phyloP scores from a whole-genome alignment of 139 green algal species.

The Chlamydomonas eustigma region DNA sequence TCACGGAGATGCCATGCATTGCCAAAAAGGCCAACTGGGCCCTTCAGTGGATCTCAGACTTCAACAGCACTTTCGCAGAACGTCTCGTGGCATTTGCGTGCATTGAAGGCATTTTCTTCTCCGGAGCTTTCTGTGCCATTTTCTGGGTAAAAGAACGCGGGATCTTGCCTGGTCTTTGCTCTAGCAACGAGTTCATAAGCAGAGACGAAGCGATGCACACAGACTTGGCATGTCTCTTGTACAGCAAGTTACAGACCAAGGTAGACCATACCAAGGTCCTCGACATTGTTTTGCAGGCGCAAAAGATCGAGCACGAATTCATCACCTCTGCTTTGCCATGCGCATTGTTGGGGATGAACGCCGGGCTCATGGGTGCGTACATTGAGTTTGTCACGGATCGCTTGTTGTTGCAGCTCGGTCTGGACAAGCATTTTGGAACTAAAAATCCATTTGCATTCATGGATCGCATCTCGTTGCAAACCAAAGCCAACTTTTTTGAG shows the following conservation, averaged over 20 bases:
- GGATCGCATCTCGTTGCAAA: too few species aligned
- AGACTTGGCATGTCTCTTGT: slow-evolving; percentile 97
- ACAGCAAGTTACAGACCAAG: slow-evolving; percentile 49
- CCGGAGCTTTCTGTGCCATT: slow-evolving; percentile 88
- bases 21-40: slow-evolving; percentile 93
- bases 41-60: slow-evolving; percentile 82
- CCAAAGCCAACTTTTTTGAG: too few species aligned
- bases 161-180: slow-evolving; percentile 96
- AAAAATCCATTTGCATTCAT: too few species aligned
- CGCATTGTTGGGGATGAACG: slow-evolving; percentile 85
- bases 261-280: too few species aligned
- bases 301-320: too few species aligned
- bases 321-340: slow-evolving; percentile 31
- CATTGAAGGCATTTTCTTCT: too few species aligned
- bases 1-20: not conserved
- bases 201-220: slow-evolving; percentile 96
- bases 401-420: slow-evolving; percentile 83
- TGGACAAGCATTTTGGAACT: too few species aligned
- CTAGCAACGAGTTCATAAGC: slow-evolving; percentile 98
- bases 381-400: slow-evolving; percentile 92
- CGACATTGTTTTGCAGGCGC: too few species aligned
- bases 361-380: slow-evolving; percentile 83
- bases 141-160: slow-evolving; percentile 99
- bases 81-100: too few species aligned
- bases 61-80: too few species aligned